Evolutionary conservation across 768 basidiomycete genomes (phyloP), one percentile per base, ranked within the genome.

Genomic region (Boletus vermiculosoides): DNA sequence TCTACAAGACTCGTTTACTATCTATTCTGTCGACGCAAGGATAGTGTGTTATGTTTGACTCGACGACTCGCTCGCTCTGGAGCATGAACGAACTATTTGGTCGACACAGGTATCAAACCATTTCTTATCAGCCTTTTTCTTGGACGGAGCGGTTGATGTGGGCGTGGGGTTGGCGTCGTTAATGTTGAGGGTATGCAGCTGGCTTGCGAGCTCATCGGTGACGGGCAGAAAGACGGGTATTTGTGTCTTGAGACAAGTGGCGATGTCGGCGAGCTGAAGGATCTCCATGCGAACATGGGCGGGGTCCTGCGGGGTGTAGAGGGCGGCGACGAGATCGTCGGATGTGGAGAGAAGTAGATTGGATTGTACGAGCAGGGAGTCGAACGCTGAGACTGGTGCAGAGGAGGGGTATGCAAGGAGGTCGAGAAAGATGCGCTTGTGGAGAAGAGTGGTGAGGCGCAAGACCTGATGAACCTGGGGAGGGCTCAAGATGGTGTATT

Each of bases 21-120:
- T 36, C 52, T 58, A 60, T 31, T 22, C 20, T 15, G n/a, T 36
- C 34, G 33, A 25, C 22, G 13, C 46, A 22, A 22, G 46, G 20
- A 15, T n/a, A 28, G 31, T 2, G 39, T 25, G 44, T 41, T 40
- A 59, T 28, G 48, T 40, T 34, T 41, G 58, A 37, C 34, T 36
- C 37, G 77, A 60, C 36, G 66, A 66, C 11, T 62, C 68, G 33
- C 60, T 55, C 45, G 78, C 53, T 46, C 59, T 69, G 44, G 70
- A 56, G 54, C 68, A 71, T 23, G 76, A 69, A 62, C 80, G 82
- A 58, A 75, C 68, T 63, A 89, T 78, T 65, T 90, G 86, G 49
- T 77, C 74, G 62, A 88, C 82, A 66, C 87, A 90, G 12, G 78
- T 77, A 46, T 78, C 76, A 64, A 87, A 87, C 87, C 89, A 89